Evolutionary conservation across 2,329 filamentous ascomycete genomes (phyloP), one percentile per base, ranked within the genome.

Genomic region (Fusarium redolens): DNA sequence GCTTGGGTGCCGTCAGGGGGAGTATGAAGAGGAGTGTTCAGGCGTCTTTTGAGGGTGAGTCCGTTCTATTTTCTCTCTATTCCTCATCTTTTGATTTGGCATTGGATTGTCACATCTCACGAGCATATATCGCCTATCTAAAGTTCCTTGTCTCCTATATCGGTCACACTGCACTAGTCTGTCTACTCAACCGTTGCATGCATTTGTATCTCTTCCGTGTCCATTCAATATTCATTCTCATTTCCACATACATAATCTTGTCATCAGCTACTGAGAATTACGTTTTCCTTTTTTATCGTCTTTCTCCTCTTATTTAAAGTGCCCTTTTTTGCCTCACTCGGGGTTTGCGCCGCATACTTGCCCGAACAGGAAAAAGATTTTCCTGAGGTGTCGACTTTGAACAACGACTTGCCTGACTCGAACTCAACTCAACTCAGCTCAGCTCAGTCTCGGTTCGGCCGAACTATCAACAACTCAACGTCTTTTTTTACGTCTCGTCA

Each of bases 21-120:
- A 71, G 69, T 75, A 83, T 90, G 61, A 91, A 91, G 82, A 85
- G 89, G 77, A 89, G 85, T 74, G 87, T 89, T 61, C 88, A 90
- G 80, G 85, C 88, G 69, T 86, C 87, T 41, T 90, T 91, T 83
- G 88, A 91, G 82, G 89, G 89, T 90, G 84, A 77, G 56, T 68
- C 72, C 41, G 60, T 62, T 71, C n/a, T 25, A 30, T 58, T 47
- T 45, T 35, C 48, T 37, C 25, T 58, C 22, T 44, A 25, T 43
- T 65, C 18, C 44, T 45, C 57, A 15, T 25, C 11, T 28, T 37
- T 33, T 30, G 20, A 30, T 25, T 28, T 28, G n/a, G 15, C 31
- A n/a, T 33, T 31, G n/a, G 25, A 25, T 43, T 38, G 38, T 48
- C 63, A 59, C 51, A 54, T 64, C 51, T 57, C 56, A 40, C 31